Evolutionary conservation across 176 grass and related monocot species (phyloP), one percentile per base, ranked within the genome.

Genomic region (Raddia guianensis): DNA sequence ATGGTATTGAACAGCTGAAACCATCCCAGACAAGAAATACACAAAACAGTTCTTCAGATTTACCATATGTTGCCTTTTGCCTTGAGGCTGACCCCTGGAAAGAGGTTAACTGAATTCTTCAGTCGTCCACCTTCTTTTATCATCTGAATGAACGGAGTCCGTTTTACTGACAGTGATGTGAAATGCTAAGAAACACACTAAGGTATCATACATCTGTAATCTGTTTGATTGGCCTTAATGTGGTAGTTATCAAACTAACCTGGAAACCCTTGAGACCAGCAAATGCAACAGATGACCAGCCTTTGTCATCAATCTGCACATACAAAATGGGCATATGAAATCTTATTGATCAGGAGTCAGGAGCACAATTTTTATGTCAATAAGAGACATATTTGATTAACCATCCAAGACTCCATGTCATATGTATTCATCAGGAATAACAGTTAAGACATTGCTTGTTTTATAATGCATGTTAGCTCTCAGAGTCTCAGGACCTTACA

Each of bases 251-350:
- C 64, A 48, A 82, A 66, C 85, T 83, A 72, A 97, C 95, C 89
- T 97, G 95, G 45, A 90, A 74, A 63, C 82, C 95, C 86, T 90
- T 88, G 12, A 94, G 86, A 78, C 95, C 95, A 47, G 67, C 63
- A 74, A 87, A 91, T 85, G 68, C 83, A 83, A 92, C 72, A 83
- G 68, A 90, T 8, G 87, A 89, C 95, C 92, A 94, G 68, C 75
- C 92, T 87, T 89, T 80, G 81, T 68, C 79, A 75, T 93, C 83
- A 66, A 42, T 77, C 95, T 98, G 90, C 37, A 72, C 49, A 53
- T 49, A 54, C 35, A 77, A 57, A 57, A 80, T 76, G 62, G 37
- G 72, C 51, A 82, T 44, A 79, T 53, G 11, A 55, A 73, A 75
- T 44, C 18, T 47, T 47, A 82, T 43, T 19, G 49, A 76, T 49